A percentile compares a stretch with the other conserved stretches of the same genome.
Evolutionary conservation across 2,329 filamentous ascomycete genomes (phyloP).

Genomic region (Paracoccidioides brasiliensis): DNA sequence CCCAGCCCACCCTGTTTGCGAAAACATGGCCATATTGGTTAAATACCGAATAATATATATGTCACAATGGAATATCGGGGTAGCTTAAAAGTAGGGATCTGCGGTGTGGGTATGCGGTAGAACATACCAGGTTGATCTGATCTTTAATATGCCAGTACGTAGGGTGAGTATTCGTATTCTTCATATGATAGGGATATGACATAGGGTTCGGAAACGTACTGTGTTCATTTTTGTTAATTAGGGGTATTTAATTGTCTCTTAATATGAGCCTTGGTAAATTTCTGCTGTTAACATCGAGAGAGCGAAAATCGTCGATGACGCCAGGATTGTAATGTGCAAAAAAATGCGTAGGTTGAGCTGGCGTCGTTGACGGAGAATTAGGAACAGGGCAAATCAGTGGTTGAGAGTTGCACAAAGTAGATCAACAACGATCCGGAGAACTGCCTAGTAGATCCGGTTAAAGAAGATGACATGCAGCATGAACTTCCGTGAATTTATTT

Average conservation of each 20-base stretch:
- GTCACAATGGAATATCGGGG: neutral
- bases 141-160: constrained; percentile 20
- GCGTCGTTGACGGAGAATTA: neutral
- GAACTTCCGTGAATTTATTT: no score
- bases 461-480: no score
- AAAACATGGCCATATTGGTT: constrained; percentile 10
- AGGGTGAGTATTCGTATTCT: neutral
- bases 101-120: neutral
- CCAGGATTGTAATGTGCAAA: neutral
- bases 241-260: neutral
- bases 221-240: constrained; percentile 36
- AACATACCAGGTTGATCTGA: constrained; percentile 46
- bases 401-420: no score
- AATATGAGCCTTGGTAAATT: neutral
- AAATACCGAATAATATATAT: neutral
- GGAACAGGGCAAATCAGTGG: no score
- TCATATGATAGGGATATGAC: neutral
- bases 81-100: neutral
- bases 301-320: no score
- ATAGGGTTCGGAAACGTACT: constrained; percentile 23
- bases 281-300: neutral
- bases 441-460: no score
- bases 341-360: neutral
- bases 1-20: constrained; percentile 69
- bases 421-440: no score